Conservation (phyloP, 1,284 basidiomycete species). For the Rhodotorula sp. region DNA sequence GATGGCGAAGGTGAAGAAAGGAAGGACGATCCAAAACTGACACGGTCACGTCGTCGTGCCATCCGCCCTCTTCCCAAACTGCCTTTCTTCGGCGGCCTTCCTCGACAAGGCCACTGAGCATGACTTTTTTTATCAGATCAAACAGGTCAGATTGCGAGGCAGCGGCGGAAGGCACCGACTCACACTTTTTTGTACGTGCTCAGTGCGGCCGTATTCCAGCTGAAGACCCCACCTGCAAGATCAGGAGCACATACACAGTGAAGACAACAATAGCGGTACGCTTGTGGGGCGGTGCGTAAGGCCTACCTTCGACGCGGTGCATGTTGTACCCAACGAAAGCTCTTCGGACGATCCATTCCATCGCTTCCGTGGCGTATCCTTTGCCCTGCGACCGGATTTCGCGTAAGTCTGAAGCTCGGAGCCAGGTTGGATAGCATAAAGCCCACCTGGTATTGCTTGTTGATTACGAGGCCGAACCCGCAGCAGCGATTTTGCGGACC, state of each 20-base stretch:
- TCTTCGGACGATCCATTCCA: constrained; percentile 14
- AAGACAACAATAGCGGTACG: background rate
- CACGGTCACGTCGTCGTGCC: constrained; percentile 9
- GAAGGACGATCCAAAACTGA: background rate
- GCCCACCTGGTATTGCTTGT: background rate
- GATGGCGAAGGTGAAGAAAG: background rate
- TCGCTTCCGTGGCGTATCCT: constrained; percentile 10
- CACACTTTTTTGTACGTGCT: constrained; percentile 1
- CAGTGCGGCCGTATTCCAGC: background rate
- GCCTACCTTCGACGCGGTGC: background rate
- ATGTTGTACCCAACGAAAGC: constrained; percentile 4
- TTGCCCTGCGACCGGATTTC: background rate
- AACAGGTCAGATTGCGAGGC: background rate
- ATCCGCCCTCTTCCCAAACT: constrained; percentile 9
- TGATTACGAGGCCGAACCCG: background rate
- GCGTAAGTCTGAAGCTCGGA: background rate
- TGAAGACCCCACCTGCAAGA: background rate
- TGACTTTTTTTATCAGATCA: background rate
- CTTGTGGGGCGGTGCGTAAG: too few relatives aligned
- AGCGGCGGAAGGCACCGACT: background rate
- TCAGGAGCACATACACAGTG: background rate
- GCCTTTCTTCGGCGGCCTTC: constrained; percentile 7
- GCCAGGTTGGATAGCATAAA: background rate
- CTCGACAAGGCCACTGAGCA: constrained; percentile 7
- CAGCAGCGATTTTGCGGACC: background rate